Base-by-base conservation (phyloP, 495 filamentous ascomycete genomes). In the Hypomontagnella submonticulosa region DNA sequence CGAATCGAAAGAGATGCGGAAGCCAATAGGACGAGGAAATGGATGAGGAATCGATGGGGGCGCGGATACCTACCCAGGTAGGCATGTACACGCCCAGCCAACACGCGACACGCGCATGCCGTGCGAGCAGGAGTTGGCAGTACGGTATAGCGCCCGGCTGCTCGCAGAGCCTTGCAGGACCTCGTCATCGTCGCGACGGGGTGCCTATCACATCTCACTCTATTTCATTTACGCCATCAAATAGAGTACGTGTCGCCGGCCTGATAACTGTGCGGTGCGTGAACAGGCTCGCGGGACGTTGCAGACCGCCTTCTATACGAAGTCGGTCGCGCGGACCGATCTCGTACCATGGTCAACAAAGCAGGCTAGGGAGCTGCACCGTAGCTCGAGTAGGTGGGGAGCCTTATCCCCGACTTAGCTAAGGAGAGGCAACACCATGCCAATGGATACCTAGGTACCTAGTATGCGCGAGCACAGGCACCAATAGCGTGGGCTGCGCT, bases 31-130 rank as follows among this genome's bases (percentile, higher is more conserved):
- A 37, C 18, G 8, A 6, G n/a, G 8, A 34, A 4, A 37, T 53
- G 19, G 32, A 54, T 10, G 42, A n/a, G n/a, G n/a, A n/a, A n/a
- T n/a, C n/a, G n/a, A n/a, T n/a, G n/a, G n/a, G n/a, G n/a, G n/a
- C n/a, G n/a, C n/a, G n/a, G n/a, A n/a, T n/a, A n/a, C n/a, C n/a
- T n/a, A n/a, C n/a, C n/a, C 20, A 47, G 33, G 36, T 33, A 37
- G 33, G 49, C 27, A 18, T 23, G 42, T 41, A 43, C 48, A 62
- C 62, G 65, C n/a, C n/a, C n/a, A n/a, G n/a, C 43, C 15, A 38
- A 47, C 37, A 68, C 27, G 65, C 65, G 65, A 59, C n/a, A n/a
- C 18, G 64, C 53, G 57, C 23, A 62, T 67, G 58, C 42, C 33
- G 58, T 56, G 42, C n/a, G 12, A 41, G n/a, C n/a, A n/a, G 32